Conservation (phyloP, 208 protist genomes). For the Trypanosoma scelopori region DNA sequence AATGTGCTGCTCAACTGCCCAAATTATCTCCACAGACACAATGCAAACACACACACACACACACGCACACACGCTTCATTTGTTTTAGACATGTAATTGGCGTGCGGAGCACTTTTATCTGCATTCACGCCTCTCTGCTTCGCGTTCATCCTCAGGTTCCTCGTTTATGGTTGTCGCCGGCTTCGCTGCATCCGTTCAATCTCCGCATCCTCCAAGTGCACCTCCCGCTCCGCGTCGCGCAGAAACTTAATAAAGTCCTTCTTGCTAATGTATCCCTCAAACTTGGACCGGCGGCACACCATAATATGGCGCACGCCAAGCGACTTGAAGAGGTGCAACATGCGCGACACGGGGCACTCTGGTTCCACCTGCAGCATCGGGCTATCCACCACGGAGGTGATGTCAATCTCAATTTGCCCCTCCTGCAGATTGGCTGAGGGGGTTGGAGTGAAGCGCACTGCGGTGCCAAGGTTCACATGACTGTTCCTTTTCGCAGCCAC, state of each 20-base stretch:
- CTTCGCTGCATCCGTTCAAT: constrained; percentile 30
- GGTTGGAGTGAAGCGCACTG: constrained; percentile 39
- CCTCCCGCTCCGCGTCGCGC: constrained; percentile 52
- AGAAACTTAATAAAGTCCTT: constrained; percentile 86
- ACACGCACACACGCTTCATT: neutral
- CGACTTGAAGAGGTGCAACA: constrained; percentile 80
- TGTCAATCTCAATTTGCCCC: constrained; percentile 44
- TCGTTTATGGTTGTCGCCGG: neutral
- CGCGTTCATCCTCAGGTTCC: neutral
- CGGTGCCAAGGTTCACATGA: constrained; percentile 44
- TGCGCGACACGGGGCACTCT: constrained; percentile 59
- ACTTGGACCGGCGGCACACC: constrained; percentile 61
- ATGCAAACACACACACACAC: too few relatives aligned
- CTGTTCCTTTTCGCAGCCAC: constrained; percentile 45
- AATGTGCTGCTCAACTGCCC: too few relatives aligned
- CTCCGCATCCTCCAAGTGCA: constrained; percentile 56
- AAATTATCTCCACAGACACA: too few relatives aligned
- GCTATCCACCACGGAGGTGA: constrained; percentile 53
- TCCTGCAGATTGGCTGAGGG: constrained; percentile 30
- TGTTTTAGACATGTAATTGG: too few relatives aligned
- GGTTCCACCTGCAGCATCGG: constrained; percentile 70
- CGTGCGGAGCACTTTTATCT: too few relatives aligned
- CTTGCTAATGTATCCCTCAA: constrained; percentile 73
- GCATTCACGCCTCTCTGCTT: neutral
- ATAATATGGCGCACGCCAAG: constrained; percentile 68